phyloP scores from a whole-genome alignment of 768 basidiomycete genomes.

The Piloderma croceum region DNA sequence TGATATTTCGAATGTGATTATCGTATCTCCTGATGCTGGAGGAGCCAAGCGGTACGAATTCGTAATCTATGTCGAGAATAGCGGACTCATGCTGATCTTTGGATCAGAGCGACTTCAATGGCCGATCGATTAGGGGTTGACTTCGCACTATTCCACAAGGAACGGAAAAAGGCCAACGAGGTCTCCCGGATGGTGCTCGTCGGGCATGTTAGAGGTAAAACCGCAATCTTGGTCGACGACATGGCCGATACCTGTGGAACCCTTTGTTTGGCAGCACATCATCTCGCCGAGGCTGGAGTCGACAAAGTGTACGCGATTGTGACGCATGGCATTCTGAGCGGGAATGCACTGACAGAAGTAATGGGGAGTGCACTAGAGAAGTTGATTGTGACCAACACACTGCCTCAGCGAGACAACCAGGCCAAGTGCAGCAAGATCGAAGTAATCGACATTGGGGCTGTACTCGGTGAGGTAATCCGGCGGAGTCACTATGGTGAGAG shows the following conservation, averaged over 20 bases:
- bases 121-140: slow-evolving; percentile 95
- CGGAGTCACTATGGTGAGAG: slow-evolving; percentile 97
- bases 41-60: slow-evolving; percentile 85
- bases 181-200: slow-evolving; percentile 95
- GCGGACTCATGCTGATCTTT: slow-evolving; percentile 12
- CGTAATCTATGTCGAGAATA: neutral
- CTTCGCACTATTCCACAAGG: slow-evolving; percentile 98
- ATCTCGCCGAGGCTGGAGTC: slow-evolving; percentile 87
- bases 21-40: slow-evolving; percentile 97
- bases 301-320: slow-evolving; percentile 85
- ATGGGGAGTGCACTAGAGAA: slow-evolving; percentile 77
- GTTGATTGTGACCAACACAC: slow-evolving; percentile 96
- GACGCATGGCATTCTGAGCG: slow-evolving; percentile 93
- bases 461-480: slow-evolving; percentile 93
- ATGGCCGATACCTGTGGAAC: slow-evolving; percentile 98
- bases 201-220: slow-evolving; percentile 87
- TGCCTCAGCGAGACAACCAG: slow-evolving; percentile 82
- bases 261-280: slow-evolving; percentile 83
- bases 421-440: slow-evolving; percentile 73
- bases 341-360: slow-evolving; percentile 75
- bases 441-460: slow-evolving; percentile 90
- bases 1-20: slow-evolving; percentile 77
- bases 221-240: slow-evolving; percentile 95
- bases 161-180: slow-evolving; percentile 94
- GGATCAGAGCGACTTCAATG: slow-evolving; percentile 85